A percentile compares a stretch with the other conserved stretches of the same genome.
These are phyloP conservation scores for Nemania abortiva DNA, from an alignment of 2,329 filamentous ascomycete genomes.

Conservation along the genomic window DNA sequence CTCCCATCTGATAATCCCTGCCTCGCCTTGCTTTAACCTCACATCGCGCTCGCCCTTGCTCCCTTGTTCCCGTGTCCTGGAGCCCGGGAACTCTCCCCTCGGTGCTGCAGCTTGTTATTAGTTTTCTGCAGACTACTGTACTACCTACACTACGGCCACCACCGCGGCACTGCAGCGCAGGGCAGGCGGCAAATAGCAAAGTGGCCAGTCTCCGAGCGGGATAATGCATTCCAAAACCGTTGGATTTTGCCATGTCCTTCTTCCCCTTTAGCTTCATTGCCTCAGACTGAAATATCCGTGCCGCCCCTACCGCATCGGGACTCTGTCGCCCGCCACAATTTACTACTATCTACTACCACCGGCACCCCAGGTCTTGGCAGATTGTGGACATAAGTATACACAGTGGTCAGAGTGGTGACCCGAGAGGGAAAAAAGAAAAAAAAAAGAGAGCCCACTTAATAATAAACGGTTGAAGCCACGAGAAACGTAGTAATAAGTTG, in stretches of 20 bases:
- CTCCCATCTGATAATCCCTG: constrained; percentile 31
- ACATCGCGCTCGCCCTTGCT: constrained; percentile 25
- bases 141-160: not conserved
- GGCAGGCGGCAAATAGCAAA: constrained; percentile 29
- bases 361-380: constrained; percentile 22
- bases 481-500: constrained; percentile 12
- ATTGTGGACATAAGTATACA: not conserved
- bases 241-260: constrained; percentile 48
- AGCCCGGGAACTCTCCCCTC: constrained; percentile 35
- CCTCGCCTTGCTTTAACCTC: constrained; percentile 37
- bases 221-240: constrained; percentile 47
- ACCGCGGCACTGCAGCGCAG: not conserved
- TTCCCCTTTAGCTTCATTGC: constrained; percentile 40
- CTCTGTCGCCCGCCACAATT: constrained; percentile 28
- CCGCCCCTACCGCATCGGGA: constrained; percentile 44
- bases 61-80: constrained; percentile 38
- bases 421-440: no score
- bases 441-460: not conserved
- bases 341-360: constrained; percentile 10
- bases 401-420: not conserved
- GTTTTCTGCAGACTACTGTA: constrained; percentile 14
- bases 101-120: constrained; percentile 34
- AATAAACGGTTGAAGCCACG: constrained; percentile 15
- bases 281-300: constrained; percentile 49
- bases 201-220: constrained; percentile 37